phyloP scores from a whole-genome alignment of 2,329 filamentous ascomycete species.

The Colletotrichum salicis region DNA sequence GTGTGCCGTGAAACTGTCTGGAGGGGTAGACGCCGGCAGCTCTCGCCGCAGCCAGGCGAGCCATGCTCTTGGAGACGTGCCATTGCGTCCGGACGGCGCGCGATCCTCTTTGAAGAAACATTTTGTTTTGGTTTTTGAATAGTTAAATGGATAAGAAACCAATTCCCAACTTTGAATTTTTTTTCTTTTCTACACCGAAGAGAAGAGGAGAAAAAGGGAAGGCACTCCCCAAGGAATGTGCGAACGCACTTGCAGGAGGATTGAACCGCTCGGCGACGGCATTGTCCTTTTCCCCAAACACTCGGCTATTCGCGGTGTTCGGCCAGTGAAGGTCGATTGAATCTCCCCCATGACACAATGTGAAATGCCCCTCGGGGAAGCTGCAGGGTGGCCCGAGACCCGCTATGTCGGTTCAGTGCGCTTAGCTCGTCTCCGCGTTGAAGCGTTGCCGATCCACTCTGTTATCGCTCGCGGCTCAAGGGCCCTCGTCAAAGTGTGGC shows the following conservation, averaged over 20 bases:
- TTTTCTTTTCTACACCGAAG: no score
- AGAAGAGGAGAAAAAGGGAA: not conserved
- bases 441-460: constrained; percentile 1
- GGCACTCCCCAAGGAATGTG: constrained; percentile 25
- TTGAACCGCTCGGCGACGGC: constrained; percentile 19
- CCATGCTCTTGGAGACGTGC: constrained; percentile 55
- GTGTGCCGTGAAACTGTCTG: constrained; percentile 63
- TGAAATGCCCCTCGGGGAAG: constrained; percentile 22
- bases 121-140: constrained; percentile 42
- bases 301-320: constrained; percentile 38
- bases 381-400: constrained; percentile 25
- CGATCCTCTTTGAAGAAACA: constrained; percentile 67
- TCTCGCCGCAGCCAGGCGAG: constrained; percentile 47
- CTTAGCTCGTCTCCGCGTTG: constrained; percentile 21
- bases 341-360: constrained; percentile 34
- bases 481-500: not conserved
- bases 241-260: constrained; percentile 19
- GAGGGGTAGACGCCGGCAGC: constrained; percentile 44
- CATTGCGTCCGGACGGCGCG: constrained; percentile 63
- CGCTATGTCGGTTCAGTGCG: constrained; percentile 9
- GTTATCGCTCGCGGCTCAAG: not conserved
- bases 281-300: constrained; percentile 21
- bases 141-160: constrained; percentile 1
- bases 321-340: constrained; percentile 21
- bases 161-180: constrained; percentile 1